phyloP scores from a whole-genome alignment of 2,329 filamentous ascomycete species.

The Clonostachys chloroleuca region DNA sequence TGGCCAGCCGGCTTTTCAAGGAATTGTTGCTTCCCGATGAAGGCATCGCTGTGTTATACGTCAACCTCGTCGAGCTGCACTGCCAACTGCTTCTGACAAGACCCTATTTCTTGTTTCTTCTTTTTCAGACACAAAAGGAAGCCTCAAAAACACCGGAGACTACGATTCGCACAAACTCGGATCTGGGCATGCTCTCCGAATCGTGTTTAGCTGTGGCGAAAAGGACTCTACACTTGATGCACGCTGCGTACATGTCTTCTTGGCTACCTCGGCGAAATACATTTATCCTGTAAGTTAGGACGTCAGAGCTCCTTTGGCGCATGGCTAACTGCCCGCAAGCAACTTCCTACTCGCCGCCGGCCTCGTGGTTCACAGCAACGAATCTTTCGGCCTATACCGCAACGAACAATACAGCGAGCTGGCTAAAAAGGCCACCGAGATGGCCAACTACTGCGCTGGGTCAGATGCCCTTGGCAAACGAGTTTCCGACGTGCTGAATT shows the following conservation, averaged over 20 bases:
- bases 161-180: background rate
- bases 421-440: too few relatives aligned
- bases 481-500: too few relatives aligned
- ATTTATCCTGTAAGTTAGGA: slow-evolving; percentile 45
- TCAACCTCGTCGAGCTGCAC: background rate
- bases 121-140: background rate
- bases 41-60: background rate
- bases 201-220: background rate
- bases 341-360: slow-evolving; percentile 53
- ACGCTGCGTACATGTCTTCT: background rate
- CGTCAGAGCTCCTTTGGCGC: too few relatives aligned
- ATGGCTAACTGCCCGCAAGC: slow-evolving; percentile 23
- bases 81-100: background rate
- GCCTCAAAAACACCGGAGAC: background rate
- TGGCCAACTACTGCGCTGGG: too few relatives aligned
- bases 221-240: background rate
- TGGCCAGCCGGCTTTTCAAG: background rate
- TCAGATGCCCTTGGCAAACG: too few relatives aligned
- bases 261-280: slow-evolving; percentile 17
- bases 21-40: background rate
- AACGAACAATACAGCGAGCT: background rate
- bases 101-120: background rate
- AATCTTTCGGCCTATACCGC: slow-evolving; percentile 27
- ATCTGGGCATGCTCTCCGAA: background rate
- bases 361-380: slow-evolving; percentile 51